phyloP scores from a whole-genome alignment of 2,329 filamentous ascomycete genomes.

The Colletotrichum viniferum region DNA sequence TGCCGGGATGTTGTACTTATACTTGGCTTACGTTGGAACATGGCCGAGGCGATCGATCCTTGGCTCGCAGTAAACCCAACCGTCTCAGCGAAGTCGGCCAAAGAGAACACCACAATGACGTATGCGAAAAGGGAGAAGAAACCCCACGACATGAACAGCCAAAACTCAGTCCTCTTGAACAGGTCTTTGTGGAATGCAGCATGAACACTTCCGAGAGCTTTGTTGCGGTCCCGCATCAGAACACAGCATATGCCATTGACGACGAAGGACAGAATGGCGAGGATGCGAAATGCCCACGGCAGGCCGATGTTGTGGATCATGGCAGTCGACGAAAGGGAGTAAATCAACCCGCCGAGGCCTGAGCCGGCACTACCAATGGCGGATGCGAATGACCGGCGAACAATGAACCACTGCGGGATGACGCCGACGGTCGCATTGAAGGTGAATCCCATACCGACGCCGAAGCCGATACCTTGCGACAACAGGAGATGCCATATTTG shows the following conservation, averaged over 20 bases:
- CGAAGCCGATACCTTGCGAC: conserved; percentile 76
- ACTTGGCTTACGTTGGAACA: conserved; percentile 65
- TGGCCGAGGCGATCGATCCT: conserved; percentile 72
- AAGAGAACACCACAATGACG: conserved; percentile 75
- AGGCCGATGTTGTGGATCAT: conserved; percentile 70
- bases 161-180: conserved; percentile 65
- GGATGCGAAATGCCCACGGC: conserved; percentile 69
- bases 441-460: conserved; percentile 77
- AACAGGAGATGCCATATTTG: conserved; percentile 79
- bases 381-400: conserved; percentile 71
- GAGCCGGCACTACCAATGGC: conserved; percentile 71
- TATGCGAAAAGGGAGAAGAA: conserved; percentile 77
- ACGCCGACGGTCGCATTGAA: conserved; percentile 74
- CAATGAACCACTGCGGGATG: conserved; percentile 76
- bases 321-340: conserved; percentile 69
- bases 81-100: conserved; percentile 73
- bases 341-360: conserved; percentile 75
- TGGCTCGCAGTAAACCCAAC: conserved; percentile 71
- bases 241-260: conserved; percentile 69
- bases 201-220: conserved; percentile 69
- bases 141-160: conserved; percentile 69
- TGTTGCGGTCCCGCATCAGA: conserved; percentile 74
- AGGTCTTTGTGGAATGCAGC: conserved; percentile 68
- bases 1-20: conserved; percentile 24
- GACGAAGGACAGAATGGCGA: conserved; percentile 66